Conservation (phyloP, 345 rosid genomes). For the Syzygium aqueum region DNA sequence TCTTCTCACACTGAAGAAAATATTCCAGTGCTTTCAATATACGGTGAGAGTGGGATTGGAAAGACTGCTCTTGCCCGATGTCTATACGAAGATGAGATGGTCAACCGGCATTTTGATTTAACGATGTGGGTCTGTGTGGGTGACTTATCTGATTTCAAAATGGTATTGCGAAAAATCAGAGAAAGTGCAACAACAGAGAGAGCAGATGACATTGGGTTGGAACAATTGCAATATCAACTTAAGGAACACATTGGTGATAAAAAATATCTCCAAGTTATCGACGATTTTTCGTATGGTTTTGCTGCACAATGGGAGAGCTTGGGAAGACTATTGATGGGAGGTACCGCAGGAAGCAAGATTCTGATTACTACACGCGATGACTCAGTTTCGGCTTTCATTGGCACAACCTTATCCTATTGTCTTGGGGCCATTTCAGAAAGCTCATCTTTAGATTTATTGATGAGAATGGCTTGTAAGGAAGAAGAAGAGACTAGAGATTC, state of each 20-base stretch:
- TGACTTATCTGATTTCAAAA: not conserved
- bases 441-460: not conserved
- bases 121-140: not conserved
- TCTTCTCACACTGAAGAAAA: not conserved
- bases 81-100: not conserved
- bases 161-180: not conserved
- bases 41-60: conserved; percentile 1
- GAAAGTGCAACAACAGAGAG: not conserved
- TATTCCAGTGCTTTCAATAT: not conserved
- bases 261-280: not conserved
- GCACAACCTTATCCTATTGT: not conserved
- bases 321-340: too few relatives aligned
- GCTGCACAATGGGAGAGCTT: not conserved
- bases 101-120: not conserved
- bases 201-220: not conserved
- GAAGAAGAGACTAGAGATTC: not conserved
- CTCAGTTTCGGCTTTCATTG: not conserved
- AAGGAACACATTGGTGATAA: not conserved
- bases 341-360: not conserved
- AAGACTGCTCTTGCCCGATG: conserved; percentile 3
- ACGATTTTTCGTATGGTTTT: not conserved
- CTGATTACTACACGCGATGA: not conserved
- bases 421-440: not conserved
- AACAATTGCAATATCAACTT: not conserved
- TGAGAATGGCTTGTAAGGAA: not conserved